Evolutionary conservation across 441 rosid species (phyloP), one percentile per base, ranked within the genome.

Genomic region (Gossypium gossypioides): DNA sequence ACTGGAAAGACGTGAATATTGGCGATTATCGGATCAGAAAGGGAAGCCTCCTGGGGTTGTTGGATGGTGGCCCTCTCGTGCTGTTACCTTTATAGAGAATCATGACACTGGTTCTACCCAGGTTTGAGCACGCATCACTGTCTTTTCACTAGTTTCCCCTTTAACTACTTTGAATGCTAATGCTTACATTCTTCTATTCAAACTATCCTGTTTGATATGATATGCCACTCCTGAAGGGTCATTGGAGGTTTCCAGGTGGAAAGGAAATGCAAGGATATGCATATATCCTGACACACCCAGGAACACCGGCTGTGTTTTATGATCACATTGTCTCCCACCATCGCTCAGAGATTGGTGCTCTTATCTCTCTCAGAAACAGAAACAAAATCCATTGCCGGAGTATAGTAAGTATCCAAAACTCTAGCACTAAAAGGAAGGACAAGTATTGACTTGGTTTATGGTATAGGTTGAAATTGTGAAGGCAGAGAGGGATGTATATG

Each of bases 41-140:
- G 97, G 96, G 78, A 90, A 87, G 81, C 97, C 97, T 80, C 96
- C 97, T 16, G 97, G 99, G 75, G 94, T 91, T 70, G 84, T 94
- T 65, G 99, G 99, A 72, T 94, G 97, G 99, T 94, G 99, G 99
- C 99, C 97, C 15, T 94, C 99, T 82, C 97, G 99, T 79, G 97
- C 97, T 79, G 92, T 94, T 72, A 94, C 97, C 74, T 94, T 94
- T 76, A 81, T 94, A 16, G 99, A 92, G 87, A 94, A 94, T 84
- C 97, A 94, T 37, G 97, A 94, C 77, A 94, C 99, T 76, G 98
- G 98, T 68, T 94, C 97, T 79, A 94, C 99, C 66, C 99, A 91
- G 96, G 97, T 93, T 77, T 60, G 74, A 74, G 73, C 71, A 37
- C 8, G 44, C 44, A 66, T 69, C 50, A 0, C 6, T 52, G 19